Evolutionary conservation across 345 rosid species (phyloP), one percentile per base, ranked within the genome.

Genomic region (Citrus maxima): DNA sequence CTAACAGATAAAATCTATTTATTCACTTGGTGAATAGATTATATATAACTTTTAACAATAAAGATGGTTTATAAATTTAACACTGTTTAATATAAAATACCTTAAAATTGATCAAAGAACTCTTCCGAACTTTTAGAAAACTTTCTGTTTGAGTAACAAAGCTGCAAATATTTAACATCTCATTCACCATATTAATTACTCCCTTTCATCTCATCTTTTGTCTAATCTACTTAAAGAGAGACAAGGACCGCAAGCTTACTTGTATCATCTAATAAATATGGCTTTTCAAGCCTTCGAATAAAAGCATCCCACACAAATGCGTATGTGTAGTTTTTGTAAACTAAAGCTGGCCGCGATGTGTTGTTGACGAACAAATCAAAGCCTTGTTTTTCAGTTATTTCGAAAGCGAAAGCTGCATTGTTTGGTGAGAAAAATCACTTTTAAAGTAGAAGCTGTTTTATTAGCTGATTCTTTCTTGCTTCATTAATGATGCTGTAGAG

Each of bases 371-470:
- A 5, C 58, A 16, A 4, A 38, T 9, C 6, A 9, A 8, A 25
- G 58, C 58, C 22, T 40, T 14, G 14, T 1, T 54, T 54, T 8
- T 8, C 18, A 69, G 34, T 69, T 42, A 42, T 69, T 25, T 69
- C 56, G 73, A 69, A 13, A 40, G 34, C 40, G 73, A 69, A 69
- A 69, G 73, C 73, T 46, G 73, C 73, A 69, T 24, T 10, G 25
- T 13, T 69, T 46, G 73, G 73, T 46, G 18, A 13, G 42, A 0
- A 25, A 27, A 67, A 67, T 7, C 6, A 7, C 24, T 22, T 30
- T 0, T 21, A 6, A 56, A 22, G 8, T 58, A 22, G 10, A 19
- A 19, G 61, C 61, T 58, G 25, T 58, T 18, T 54, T 54, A 19
- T 18, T 54, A 18, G 58, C 22, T 18, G 6, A 18, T 6, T 18